Conservation (phyloP, 371 early-diverging fungal genomes). For the Actinomortierella ambigua region DNA sequence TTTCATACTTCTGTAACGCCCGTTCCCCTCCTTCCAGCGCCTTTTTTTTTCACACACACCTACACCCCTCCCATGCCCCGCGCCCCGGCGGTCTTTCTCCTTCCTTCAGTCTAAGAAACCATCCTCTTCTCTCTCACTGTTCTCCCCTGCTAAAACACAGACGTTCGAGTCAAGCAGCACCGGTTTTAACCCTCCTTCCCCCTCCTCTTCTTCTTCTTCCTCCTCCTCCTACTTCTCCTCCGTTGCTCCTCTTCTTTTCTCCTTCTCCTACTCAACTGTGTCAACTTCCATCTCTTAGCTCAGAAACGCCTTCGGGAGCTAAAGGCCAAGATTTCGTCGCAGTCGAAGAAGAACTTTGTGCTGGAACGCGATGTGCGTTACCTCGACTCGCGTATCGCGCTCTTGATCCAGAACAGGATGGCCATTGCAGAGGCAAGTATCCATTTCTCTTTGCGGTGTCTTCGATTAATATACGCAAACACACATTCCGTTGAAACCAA, state of each 20-base stretch:
- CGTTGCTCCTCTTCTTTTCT: not conserved
- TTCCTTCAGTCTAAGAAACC: not conserved
- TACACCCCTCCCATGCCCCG: not conserved
- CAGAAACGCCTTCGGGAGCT: constrained; percentile 87
- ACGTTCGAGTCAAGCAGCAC: too few relatives aligned
- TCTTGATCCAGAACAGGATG: constrained; percentile 94
- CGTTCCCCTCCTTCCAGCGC: not conserved
- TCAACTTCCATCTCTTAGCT: constrained; percentile 50
- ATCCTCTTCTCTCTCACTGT: not conserved
- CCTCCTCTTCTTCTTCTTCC: too few relatives aligned
- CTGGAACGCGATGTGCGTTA: constrained; percentile 94
- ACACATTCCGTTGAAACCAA: constrained; percentile 1
- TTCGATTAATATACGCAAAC: constrained; percentile 32
- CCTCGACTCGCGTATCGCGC: constrained; percentile 91
- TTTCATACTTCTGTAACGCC: not conserved
- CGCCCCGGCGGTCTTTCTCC: too few relatives aligned
- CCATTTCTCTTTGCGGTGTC: constrained; percentile 3
- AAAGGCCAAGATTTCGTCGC: constrained; percentile 87
- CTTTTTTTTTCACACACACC: too few relatives aligned
- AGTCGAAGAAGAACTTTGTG: constrained; percentile 95
- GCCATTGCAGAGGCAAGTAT: constrained; percentile 78
- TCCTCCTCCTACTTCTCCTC: constrained; percentile 1
- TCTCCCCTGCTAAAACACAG: not conserved
- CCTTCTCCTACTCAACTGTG: constrained; percentile 5
- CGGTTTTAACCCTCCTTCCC: too few relatives aligned